These are phyloP conservation scores for Aquanectria penicillioides DNA, from an alignment of 2,329 filamentous ascomycete genomes.

Conservation along the genomic window DNA sequence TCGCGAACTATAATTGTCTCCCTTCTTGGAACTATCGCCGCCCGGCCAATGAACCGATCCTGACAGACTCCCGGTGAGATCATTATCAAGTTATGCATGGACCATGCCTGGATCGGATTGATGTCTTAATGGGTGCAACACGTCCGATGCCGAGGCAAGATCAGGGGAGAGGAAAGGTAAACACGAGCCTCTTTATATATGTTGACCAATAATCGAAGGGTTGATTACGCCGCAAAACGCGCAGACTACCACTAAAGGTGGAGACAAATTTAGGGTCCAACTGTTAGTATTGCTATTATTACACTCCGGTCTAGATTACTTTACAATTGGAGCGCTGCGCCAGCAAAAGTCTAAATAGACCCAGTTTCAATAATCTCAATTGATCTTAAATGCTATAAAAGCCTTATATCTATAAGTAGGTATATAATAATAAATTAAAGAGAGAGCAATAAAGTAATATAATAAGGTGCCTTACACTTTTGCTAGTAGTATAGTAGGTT, in stretches of 20 bases:
- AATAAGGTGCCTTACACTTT: too few species aligned
- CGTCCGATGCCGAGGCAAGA: conserved; percentile 1
- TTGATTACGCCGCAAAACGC: conserved; percentile 1
- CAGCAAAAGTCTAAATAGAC: too few species aligned
- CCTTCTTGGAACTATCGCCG: neutral
- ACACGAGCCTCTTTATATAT: conserved; percentile 2
- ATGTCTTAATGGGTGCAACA: conserved; percentile 19
- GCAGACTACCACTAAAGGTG: neutral
- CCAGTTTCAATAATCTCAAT: too few species aligned
- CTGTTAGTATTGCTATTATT: too few species aligned
- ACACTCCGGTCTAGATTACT: too few species aligned
- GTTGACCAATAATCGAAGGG: neutral
- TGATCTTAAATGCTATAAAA: too few species aligned
- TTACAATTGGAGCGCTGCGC: too few species aligned
- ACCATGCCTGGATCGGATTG: conserved; percentile 4
- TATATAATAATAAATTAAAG: too few species aligned
- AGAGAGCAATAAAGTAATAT: too few species aligned
- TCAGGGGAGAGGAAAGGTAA: conserved; percentile 7
- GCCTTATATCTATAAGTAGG: too few species aligned
- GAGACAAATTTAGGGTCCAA: neutral
- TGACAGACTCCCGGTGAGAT: neutral
- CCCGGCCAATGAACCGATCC: conserved; percentile 4
- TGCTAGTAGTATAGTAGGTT: too few species aligned
- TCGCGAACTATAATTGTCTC: neutral
- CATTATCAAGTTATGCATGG: neutral